These are phyloP conservation scores for Solanum piurae DNA, from an alignment of 257 asterid species.

Conservation along the genomic window DNA sequence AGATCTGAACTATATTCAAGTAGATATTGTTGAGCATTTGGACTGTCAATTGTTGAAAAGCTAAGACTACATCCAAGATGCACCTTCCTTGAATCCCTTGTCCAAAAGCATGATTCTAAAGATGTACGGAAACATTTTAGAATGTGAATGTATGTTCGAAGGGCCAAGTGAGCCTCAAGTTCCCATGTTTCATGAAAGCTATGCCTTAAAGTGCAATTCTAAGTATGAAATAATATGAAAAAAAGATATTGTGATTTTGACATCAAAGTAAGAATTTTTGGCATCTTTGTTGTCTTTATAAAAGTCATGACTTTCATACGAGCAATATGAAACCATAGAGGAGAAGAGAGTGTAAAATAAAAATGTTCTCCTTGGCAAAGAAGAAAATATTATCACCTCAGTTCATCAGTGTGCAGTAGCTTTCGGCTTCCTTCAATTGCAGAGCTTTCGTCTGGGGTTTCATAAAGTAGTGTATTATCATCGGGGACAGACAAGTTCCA, in stretches of 20 bases:
- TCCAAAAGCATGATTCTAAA: neutral
- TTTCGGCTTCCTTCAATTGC: neutral
- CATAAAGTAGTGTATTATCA: neutral
- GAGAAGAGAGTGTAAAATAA: neutral
- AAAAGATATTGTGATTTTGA: neutral
- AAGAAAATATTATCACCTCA: neutral
- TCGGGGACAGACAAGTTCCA: neutral
- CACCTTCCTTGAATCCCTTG: neutral
- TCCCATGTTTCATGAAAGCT: neutral
- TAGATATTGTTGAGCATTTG: no score
- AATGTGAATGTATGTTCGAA: neutral
- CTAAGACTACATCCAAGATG: neutral
- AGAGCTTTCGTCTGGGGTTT: neutral
- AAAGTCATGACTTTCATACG: neutral
- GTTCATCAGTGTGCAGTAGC: neutral
- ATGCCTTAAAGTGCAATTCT: neutral
- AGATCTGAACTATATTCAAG: no score
- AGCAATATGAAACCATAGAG: neutral
- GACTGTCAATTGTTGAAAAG: no score
- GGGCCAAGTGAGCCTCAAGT: neutral
- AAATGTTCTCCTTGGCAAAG: neutral
- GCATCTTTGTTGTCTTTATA: neutral
- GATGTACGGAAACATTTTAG: neutral
- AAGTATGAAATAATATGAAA: neutral
- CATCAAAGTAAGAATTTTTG: neutral